Percentiles rank a stretch among this genome's conserved stretches.
These are phyloP conservation scores for Trametes sanguinea DNA, from an alignment of 768 basidiomycete species.

Conservation along the genomic window DNA sequence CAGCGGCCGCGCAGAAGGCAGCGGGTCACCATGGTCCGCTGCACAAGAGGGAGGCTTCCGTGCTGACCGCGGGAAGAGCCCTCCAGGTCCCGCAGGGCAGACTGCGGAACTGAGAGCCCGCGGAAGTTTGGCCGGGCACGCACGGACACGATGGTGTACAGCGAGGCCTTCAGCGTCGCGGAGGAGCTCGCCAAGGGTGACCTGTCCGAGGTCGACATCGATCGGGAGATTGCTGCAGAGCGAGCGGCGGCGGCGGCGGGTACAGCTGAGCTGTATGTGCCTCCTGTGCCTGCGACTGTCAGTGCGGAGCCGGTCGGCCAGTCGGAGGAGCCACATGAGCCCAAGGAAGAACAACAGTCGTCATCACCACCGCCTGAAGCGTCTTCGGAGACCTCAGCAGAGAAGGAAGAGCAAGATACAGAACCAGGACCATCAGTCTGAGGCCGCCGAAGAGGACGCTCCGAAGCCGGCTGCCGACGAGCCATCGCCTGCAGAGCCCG, in stretches of 20 bases:
- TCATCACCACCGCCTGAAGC: not conserved
- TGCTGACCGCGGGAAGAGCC: slow-evolving; percentile 13
- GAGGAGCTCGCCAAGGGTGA: slow-evolving; percentile 41
- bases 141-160: slow-evolving; percentile 78
- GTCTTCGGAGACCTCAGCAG: not conserved
- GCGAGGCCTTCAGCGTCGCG: slow-evolving; percentile 41
- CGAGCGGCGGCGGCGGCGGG: slow-evolving; percentile 2
- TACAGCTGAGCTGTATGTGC: not conserved
- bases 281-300: not conserved
- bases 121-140: slow-evolving; percentile 42
- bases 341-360: not conserved
- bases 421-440: not conserved
- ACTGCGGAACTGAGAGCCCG: slow-evolving; percentile 46
- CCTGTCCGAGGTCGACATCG: slow-evolving; percentile 23
- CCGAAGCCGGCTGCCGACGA: not conserved
- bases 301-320: not conserved
- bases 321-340: not conserved
- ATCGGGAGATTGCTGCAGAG: slow-evolving; percentile 23
- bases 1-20: not conserved
- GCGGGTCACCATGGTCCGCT: not conserved
- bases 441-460: not conserved
- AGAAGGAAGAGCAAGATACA: not conserved
- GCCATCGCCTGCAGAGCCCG: not conserved
- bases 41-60: not conserved
- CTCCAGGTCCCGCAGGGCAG: slow-evolving; percentile 21